Conservation (phyloP, 2,329 filamentous ascomycete species). For the Pseudogymnoascus sp. region DNA sequence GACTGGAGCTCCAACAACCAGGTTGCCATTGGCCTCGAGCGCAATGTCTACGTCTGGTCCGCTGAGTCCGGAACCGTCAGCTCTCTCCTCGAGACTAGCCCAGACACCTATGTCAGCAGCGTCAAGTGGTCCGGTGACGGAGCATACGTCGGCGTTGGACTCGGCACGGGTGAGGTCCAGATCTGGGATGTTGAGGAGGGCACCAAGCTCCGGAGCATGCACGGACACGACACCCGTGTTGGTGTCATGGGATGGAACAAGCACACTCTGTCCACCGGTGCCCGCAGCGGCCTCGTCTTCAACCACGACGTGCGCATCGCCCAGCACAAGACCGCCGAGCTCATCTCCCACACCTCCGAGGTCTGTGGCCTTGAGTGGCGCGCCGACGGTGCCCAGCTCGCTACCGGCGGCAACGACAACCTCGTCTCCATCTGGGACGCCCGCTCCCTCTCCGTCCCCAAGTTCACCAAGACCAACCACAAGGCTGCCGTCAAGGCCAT, state of each 20-base stretch:
- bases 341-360: constrained; percentile 93
- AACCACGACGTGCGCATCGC: constrained; percentile 98
- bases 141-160: constrained; percentile 89
- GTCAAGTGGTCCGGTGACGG: constrained; percentile 99
- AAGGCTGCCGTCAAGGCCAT: constrained; percentile 97
- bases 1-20: constrained; percentile 99
- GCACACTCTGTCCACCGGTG: constrained; percentile 90
- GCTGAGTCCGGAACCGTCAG: constrained; percentile 85
- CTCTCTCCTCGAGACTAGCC: constrained; percentile 76
- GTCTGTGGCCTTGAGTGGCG: constrained; percentile 98
- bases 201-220: constrained; percentile 96
- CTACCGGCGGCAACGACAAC: constrained; percentile 97
- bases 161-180: constrained; percentile 92
- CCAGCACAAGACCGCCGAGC: constrained; percentile 95
- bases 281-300: constrained; percentile 88
- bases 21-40: constrained; percentile 93
- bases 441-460: constrained; percentile 82
- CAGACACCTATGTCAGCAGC: constrained; percentile 93
- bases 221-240: constrained; percentile 91
- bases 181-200: constrained; percentile 98
- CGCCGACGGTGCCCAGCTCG: constrained; percentile 89
- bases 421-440: constrained; percentile 99
- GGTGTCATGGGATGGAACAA: constrained; percentile 99
- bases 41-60: constrained; percentile 97
- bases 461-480: constrained; percentile 99